These are phyloP conservation scores for Botryosphaeria dothidea DNA, from an alignment of 2,329 filamentous ascomycete species.

Conservation along the genomic window DNA sequence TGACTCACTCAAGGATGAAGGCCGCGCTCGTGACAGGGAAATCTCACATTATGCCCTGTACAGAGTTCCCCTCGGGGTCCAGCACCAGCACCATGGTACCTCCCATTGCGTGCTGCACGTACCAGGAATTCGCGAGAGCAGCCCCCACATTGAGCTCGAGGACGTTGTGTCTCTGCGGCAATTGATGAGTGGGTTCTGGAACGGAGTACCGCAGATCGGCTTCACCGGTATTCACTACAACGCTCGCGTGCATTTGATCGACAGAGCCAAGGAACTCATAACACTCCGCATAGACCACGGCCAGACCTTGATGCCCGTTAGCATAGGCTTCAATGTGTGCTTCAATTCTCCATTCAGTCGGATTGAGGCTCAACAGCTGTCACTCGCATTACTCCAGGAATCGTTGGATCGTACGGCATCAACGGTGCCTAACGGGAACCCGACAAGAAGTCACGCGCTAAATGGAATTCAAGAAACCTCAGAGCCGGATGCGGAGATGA, in stretches of 20 bases:
- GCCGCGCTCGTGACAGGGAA: conserved; percentile 23
- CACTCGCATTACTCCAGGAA: neutral
- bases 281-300: neutral
- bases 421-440: neutral
- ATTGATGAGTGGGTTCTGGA: conserved; percentile 9
- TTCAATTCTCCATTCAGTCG: neutral
- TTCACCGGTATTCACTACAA: neutral
- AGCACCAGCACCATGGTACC: neutral
- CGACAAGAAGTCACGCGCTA: neutral
- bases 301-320: neutral
- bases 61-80: conserved; percentile 20
- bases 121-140: conserved; percentile 35
- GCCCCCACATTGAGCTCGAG: conserved; percentile 33
- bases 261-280: neutral
- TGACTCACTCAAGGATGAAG: conserved; percentile 9
- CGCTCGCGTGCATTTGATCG: neutral
- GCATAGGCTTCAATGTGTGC: neutral
- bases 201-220: neutral
- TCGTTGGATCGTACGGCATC: neutral
- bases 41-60: conserved; percentile 28
- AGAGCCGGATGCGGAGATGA: conserved; percentile 19
- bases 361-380: neutral
- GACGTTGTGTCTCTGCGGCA: conserved; percentile 35
- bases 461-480: neutral
- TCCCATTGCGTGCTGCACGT: conserved; percentile 21